Evolutionary conservation across 192 early-diverging fungal species (phyloP).

Genomic region (Backusella tarrabulga): DNA sequence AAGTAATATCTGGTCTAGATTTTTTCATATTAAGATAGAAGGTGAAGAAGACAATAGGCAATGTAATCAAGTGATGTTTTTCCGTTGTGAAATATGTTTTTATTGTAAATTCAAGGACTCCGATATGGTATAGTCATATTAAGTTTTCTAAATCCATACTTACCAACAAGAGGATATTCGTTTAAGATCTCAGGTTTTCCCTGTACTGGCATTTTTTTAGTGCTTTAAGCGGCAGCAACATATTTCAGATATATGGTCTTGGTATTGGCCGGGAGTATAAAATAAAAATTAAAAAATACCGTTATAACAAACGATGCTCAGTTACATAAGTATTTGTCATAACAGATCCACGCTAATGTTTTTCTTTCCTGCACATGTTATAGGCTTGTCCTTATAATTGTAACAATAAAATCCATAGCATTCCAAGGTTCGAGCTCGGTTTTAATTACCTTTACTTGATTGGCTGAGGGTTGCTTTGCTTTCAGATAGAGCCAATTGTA

Average conservation of each 20-base stretch:
- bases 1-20: background rate
- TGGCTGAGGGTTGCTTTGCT: background rate
- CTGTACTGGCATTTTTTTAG: background rate
- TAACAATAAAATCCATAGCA: background rate
- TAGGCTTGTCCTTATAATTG: background rate
- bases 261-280: background rate
- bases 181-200: background rate
- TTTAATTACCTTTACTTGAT: background rate
- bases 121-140: too few species aligned
- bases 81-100: background rate
- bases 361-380: background rate
- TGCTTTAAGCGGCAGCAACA: background rate
- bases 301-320: background rate
- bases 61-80: background rate
- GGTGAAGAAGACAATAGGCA: background rate
- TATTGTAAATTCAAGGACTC: background rate
- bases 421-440: background rate
- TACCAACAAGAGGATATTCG: background rate
- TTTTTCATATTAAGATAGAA: background rate
- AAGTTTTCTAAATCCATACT: background rate
- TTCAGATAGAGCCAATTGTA: background rate
- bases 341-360: background rate
- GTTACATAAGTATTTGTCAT: background rate
- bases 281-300: background rate
- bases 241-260: background rate